These are phyloP conservation scores for Silene conica DNA, from an alignment of 148 eudicot genomes.

Conservation along the genomic window DNA sequence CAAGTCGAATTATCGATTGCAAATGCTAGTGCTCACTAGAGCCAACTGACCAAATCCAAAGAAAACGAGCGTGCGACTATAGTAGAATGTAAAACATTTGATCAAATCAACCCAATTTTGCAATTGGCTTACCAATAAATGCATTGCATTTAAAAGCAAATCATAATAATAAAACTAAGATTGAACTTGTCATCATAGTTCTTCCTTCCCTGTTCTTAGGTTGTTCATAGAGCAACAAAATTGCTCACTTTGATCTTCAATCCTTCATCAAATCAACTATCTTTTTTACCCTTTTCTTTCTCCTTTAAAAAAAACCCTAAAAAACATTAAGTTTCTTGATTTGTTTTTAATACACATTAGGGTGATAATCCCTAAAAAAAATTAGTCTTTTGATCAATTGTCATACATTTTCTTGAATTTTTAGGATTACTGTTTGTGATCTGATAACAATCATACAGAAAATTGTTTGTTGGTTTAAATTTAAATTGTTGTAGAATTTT, in stretches of 20 bases:
- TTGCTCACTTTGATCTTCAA: not conserved
- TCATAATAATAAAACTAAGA: not conserved
- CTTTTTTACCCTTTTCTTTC: not conserved
- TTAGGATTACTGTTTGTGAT: not conserved
- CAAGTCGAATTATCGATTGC: no score
- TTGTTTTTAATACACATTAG: not conserved
- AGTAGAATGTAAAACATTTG: not conserved
- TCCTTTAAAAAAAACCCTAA: not conserved
- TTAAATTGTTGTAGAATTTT: not conserved
- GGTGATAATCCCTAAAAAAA: not conserved
- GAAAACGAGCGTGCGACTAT: slow-evolving; percentile 3
- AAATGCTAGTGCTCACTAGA: no score
- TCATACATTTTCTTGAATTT: not conserved
- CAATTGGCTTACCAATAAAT: not conserved
- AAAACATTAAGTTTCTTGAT: not conserved
- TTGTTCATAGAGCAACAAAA: not conserved
- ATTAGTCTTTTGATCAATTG: no score
- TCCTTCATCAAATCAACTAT: not conserved
- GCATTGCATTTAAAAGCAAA: not conserved
- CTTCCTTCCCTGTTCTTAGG: not conserved
- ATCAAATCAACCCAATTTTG: not conserved
- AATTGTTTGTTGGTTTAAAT: not conserved
- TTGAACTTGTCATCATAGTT: not conserved
- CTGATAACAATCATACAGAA: not conserved
- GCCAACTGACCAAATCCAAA: slow-evolving; percentile 1